Percentiles rank a stretch among this genome's conserved stretches.
Evolutionary conservation across 1,139 yeast genomes (phyloP).

Genomic region (Suhomyces wounanorum): DNA sequence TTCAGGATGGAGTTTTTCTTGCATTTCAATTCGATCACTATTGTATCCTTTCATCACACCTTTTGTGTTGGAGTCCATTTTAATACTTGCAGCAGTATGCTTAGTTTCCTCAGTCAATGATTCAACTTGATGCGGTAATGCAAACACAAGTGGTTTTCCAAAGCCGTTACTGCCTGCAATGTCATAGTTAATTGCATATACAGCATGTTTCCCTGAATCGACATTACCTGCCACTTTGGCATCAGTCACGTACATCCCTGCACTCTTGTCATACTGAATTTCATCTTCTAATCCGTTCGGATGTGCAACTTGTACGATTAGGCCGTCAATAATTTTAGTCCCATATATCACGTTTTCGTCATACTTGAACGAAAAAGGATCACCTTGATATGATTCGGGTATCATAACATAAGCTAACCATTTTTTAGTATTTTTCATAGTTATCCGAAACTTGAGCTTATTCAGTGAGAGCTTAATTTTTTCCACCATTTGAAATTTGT

Average conservation of each 20-base stretch:
- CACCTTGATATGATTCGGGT: too few species aligned
- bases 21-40: slow-evolving; percentile 25
- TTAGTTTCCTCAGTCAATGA: slow-evolving; percentile 24
- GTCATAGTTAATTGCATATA: slow-evolving; percentile 54
- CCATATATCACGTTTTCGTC: too few species aligned
- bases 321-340: too few species aligned
- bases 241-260: slow-evolving; percentile 41
- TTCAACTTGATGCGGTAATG: slow-evolving; percentile 63
- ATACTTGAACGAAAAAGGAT: too few species aligned
- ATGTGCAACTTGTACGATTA: too few species aligned
- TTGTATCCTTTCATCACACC: slow-evolving; percentile 66
- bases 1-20: slow-evolving; percentile 51
- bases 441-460: too few species aligned
- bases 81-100: slow-evolving; percentile 47
- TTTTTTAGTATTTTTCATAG: too few species aligned
- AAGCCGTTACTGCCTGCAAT: slow-evolving; percentile 55
- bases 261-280: slow-evolving; percentile 35
- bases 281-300: background rate
- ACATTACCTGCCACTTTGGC: slow-evolving; percentile 35
- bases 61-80: slow-evolving; percentile 60
- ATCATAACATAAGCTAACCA: too few species aligned
- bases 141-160: slow-evolving; percentile 59
- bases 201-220: slow-evolving; percentile 38
- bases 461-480: background rate
- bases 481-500: too few species aligned